Evolutionary conservation across 2,329 filamentous ascomycete genomes (phyloP), one percentile per base, ranked within the genome.

Genomic region (Nectriaceae sp.): DNA sequence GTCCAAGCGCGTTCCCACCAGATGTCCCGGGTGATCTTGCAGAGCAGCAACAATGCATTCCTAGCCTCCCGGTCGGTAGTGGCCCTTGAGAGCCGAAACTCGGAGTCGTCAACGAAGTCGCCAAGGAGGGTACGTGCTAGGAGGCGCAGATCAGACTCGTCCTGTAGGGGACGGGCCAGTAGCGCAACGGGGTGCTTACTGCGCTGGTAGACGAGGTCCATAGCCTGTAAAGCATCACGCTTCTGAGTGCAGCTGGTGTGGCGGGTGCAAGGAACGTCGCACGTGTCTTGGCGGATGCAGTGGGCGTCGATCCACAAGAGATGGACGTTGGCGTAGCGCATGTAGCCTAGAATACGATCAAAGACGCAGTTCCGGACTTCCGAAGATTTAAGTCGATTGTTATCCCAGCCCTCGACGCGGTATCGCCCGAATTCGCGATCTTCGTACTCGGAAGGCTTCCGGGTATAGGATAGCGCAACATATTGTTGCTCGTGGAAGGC

Each of bases 221-320:
- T 36, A 6, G 11, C 33, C 16, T 36, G 33, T n/a, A 36, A 10
- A 5, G 8, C 33, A 6, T 6, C 24, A 6, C 13, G 6, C 13
- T 29, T 29, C 36, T 61, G 33, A n/a, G 45, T 47, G 44, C 61
- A 64, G 6, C 45, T 45, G 4, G 6, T 13, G 20, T 65, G 55
- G 2, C 31, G 38, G 31, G 55, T 62, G 13, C 40, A 5, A 2
- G 19, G 4, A 6, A 13, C 24, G 6, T 29, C 13, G 6, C 24
- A 6, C 13, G 6, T 13, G 6, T 13, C 13, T 29, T 29, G 24
- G 6, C 13, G 6, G 13, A 29, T 29, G 13, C 24, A 29, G 24
- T 29, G 24, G 6, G 6, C 6, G 13, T 29, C 24, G 13, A 29
- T 29, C 24, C 24, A 29, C 6, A 29, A 3, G 18, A 29, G 29